phyloP scores from a whole-genome alignment of 106 monocot genomes.

The Phalaenopsis equestris region DNA sequence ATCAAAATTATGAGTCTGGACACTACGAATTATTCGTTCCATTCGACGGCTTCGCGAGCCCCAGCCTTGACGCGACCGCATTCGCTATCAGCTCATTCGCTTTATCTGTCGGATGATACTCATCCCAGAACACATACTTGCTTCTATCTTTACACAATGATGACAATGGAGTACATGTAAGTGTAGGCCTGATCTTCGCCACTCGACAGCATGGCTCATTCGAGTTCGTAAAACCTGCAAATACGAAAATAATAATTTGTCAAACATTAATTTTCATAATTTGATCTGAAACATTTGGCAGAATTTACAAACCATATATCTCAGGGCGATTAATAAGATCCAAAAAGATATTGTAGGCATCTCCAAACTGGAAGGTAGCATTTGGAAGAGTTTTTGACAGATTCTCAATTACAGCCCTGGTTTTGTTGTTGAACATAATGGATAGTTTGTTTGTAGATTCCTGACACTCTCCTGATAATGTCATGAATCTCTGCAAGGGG shows the following conservation, averaged over 20 bases:
- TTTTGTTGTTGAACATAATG: constrained; percentile 45
- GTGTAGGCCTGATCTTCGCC: constrained; percentile 57
- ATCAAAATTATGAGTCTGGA: background rate
- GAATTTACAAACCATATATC: constrained; percentile 32
- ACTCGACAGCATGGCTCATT: constrained; percentile 67
- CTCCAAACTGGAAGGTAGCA: constrained; percentile 58
- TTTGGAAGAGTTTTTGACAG: constrained; percentile 56
- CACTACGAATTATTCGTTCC: constrained; percentile 4
- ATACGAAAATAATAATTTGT: background rate
- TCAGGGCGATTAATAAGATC: constrained; percentile 60
- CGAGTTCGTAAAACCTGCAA: constrained; percentile 71
- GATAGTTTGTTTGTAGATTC: constrained; percentile 74
- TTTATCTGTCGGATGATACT: constrained; percentile 89
- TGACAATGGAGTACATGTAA: constrained; percentile 85
- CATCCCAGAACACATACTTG: constrained; percentile 95
- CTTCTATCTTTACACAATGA: constrained; percentile 76
- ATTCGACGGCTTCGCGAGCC: constrained; percentile 23
- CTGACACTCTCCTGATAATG: constrained; percentile 53
- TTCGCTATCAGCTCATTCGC: constrained; percentile 85
- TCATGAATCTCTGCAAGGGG: constrained; percentile 65
- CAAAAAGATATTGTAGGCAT: constrained; percentile 69
- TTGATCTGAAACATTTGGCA: background rate
- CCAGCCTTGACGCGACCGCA: constrained; percentile 48
- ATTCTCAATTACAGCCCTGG: constrained; percentile 24
- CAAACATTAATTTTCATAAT: background rate